phyloP scores from a whole-genome alignment of 768 basidiomycete genomes.

The Chlorophyllum brunneum region DNA sequence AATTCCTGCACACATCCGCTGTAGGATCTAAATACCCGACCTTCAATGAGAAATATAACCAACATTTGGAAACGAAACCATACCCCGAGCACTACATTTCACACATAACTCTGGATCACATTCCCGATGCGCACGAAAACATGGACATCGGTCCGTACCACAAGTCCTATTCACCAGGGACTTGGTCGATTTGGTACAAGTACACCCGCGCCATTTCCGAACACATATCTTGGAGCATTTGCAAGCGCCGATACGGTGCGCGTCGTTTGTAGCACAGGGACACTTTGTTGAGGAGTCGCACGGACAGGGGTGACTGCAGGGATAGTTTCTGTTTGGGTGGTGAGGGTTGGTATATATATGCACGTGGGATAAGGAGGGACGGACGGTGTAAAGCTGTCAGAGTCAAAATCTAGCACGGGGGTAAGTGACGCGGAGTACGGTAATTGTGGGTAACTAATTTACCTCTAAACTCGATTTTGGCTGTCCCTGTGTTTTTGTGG shows the following conservation, averaged over 20 bases:
- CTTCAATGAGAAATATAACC: not conserved
- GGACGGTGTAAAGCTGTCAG: slow-evolving; percentile 12
- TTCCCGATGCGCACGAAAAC: slow-evolving; percentile 33
- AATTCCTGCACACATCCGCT: slow-evolving; percentile 3
- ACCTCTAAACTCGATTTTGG: slow-evolving; percentile 7
- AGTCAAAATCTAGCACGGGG: slow-evolving; percentile 1
- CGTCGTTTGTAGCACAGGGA: slow-evolving; percentile 31
- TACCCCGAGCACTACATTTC: slow-evolving; percentile 31
- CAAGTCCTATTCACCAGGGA: slow-evolving; percentile 15
- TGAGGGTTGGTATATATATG: not conserved
- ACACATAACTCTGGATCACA: slow-evolving; percentile 52
- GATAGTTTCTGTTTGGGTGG: slow-evolving; percentile 22
- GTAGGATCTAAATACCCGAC: not conserved
- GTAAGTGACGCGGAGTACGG: not conserved
- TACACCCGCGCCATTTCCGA: slow-evolving; percentile 39
- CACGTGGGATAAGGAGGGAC: not conserved
- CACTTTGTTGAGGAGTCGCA: slow-evolving; percentile 38
- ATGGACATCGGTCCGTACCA: slow-evolving; percentile 30
- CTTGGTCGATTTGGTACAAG: slow-evolving; percentile 14
- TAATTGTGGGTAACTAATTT: not conserved
- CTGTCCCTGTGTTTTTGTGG: not conserved
- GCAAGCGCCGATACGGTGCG: slow-evolving; percentile 46
- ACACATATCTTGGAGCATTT: slow-evolving; percentile 43
- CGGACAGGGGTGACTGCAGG: slow-evolving; percentile 45
- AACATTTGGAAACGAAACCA: not conserved